Evolutionary conservation across 169 alveolate genomes (phyloP).

Genomic region (Plasmodium sp.): DNA sequence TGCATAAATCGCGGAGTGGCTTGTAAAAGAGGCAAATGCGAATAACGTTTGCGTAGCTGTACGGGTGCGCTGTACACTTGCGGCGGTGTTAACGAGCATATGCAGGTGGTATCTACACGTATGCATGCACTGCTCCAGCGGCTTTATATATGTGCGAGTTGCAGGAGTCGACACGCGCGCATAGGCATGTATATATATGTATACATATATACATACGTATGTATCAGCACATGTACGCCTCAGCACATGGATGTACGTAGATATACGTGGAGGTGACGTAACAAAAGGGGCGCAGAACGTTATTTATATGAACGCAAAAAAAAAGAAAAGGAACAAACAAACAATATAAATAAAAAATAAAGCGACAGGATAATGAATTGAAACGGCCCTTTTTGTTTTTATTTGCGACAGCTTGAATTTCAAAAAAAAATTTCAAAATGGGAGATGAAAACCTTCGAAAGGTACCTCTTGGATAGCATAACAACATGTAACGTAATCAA

Average conservation of each 20-base stretch:
- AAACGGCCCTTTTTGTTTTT: background rate
- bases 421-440: background rate
- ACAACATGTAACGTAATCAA: background rate
- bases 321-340: background rate
- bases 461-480: background rate
- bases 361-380: background rate
- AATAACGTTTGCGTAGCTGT: background rate
- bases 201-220: background rate
- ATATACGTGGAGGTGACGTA: background rate
- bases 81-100: background rate
- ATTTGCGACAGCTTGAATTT: background rate
- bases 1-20: background rate
- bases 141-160: background rate
- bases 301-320: background rate
- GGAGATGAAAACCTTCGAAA: background rate
- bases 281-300: background rate
- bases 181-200: background rate
- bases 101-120: background rate
- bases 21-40: background rate
- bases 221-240: background rate
- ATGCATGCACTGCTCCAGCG: background rate
- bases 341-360: background rate
- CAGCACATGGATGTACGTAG: background rate
- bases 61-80: background rate
- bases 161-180: background rate